Percentiles rank a stretch among this genome's conserved stretches.
Evolutionary conservation across 257 asterid species (phyloP).

Genomic region (Plantago ovata): DNA sequence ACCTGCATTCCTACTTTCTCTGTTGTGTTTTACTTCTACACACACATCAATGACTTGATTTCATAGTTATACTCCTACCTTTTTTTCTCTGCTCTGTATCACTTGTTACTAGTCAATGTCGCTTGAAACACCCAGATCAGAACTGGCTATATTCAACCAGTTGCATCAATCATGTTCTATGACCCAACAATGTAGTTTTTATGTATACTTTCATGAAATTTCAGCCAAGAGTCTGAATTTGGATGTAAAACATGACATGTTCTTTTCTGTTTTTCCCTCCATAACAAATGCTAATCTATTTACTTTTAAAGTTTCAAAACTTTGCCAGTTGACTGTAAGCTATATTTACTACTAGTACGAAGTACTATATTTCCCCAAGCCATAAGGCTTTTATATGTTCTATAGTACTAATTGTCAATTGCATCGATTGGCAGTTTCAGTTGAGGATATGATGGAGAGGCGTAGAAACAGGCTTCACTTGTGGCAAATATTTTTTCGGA

Average conservation of each 20-base stretch:
- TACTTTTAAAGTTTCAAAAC: background rate
- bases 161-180: background rate
- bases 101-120: background rate
- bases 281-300: background rate
- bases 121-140: background rate
- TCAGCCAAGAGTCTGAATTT: background rate
- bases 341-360: too few species aligned
- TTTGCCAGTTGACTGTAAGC: background rate
- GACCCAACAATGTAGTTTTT: background rate
- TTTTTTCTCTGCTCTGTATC: too few species aligned
- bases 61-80: background rate
- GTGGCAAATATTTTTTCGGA: conserved; percentile 79
- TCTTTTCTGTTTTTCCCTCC: conserved; percentile 2
- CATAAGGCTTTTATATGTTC: background rate
- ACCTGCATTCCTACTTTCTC: too few species aligned
- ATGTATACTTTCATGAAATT: background rate
- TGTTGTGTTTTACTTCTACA: background rate
- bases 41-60: background rate
- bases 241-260: too few species aligned
- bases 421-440: conserved; percentile 29
- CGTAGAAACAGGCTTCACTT: conserved; percentile 47
- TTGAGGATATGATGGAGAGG: conserved; percentile 38
- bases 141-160: too few species aligned
- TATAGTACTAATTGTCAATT: background rate
- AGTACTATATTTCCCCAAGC: background rate